These are phyloP conservation scores for Aureobasidium melanogenum DNA, from an alignment of 2,329 filamentous ascomycete species.

Conservation along the genomic window DNA sequence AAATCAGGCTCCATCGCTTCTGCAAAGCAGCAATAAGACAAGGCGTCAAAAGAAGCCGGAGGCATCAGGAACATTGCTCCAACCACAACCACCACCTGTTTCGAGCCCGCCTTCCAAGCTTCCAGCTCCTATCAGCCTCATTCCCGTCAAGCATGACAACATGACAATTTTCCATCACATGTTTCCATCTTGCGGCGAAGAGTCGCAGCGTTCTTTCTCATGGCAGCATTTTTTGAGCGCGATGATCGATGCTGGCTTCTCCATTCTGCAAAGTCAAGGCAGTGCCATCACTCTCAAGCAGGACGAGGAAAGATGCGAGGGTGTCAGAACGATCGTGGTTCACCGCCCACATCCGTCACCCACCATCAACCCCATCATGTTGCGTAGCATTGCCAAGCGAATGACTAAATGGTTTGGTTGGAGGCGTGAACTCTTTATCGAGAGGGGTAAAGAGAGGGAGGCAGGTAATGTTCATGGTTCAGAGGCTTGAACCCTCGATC, in stretches of 20 bases:
- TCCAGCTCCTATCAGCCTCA: neutral
- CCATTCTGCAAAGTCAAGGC: conserved; percentile 13
- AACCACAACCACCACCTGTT: neutral
- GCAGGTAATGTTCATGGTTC: neutral
- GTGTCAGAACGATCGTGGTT: conserved; percentile 15
- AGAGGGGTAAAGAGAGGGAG: conserved; percentile 10
- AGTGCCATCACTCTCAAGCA: conserved; percentile 15
- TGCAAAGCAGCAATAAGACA: neutral
- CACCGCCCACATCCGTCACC: conserved; percentile 24
- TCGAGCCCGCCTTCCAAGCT: neutral
- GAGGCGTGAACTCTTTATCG: conserved; percentile 17
- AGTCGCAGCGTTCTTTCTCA: neutral
- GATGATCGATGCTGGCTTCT: conserved; percentile 16
- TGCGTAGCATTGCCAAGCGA: conserved; percentile 22
- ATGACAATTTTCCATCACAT: neutral
- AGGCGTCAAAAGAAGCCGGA: neutral
- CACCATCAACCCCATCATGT: conserved; percentile 21
- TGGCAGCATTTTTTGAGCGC: conserved; percentile 16
- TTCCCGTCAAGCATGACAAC: conserved; percentile 7
- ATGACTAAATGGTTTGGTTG: conserved; percentile 26
- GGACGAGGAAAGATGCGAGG: neutral
- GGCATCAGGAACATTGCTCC: neutral
- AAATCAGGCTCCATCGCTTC: neutral
- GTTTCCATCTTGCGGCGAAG: neutral
- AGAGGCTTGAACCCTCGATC: neutral